Conservation (phyloP, 768 basidiomycete species). For the Termitomyces sp. region DNA sequence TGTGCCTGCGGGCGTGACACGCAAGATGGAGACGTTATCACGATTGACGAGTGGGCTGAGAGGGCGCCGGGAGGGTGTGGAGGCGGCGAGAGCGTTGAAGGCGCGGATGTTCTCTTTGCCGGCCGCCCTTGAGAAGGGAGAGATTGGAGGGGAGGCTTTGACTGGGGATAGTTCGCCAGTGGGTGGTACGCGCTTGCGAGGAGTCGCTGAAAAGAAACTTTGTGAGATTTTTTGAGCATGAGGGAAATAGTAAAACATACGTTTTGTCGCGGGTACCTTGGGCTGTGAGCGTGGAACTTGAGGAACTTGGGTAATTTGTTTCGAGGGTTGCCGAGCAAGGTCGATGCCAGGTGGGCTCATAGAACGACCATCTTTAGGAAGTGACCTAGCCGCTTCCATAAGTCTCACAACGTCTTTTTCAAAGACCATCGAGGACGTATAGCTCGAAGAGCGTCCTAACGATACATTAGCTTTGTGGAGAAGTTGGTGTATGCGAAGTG, state of each 20-base stretch:
- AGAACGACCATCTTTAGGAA: conserved; percentile 21
- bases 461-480: conserved; percentile 1
- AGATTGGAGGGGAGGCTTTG: conserved; percentile 45
- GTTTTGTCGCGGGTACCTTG: conserved; percentile 30
- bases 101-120: conserved; percentile 37
- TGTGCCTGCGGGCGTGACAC: conserved; percentile 6
- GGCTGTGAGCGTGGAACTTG: conserved; percentile 35
- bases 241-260: conserved; percentile 22
- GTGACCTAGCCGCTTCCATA: conserved; percentile 28
- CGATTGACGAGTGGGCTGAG: conserved; percentile 24
- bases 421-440: conserved; percentile 41
- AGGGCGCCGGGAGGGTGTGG: conserved; percentile 24
- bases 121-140: conserved; percentile 27
- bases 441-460: conserved; percentile 44
- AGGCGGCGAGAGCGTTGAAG: conserved; percentile 20
- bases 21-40: conserved; percentile 18
- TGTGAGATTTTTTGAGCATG: not conserved
- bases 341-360: conserved; percentile 29
- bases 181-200: conserved; percentile 33
- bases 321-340: conserved; percentile 5
- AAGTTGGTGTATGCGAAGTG: not conserved
- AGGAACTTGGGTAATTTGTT: conserved; percentile 8
- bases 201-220: conserved; percentile 20
- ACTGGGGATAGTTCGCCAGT: conserved; percentile 43
- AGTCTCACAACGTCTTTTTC: conserved; percentile 44